phyloP scores from a whole-genome alignment of 805 yeast species.

The Jamesozyma spencerorum region DNA sequence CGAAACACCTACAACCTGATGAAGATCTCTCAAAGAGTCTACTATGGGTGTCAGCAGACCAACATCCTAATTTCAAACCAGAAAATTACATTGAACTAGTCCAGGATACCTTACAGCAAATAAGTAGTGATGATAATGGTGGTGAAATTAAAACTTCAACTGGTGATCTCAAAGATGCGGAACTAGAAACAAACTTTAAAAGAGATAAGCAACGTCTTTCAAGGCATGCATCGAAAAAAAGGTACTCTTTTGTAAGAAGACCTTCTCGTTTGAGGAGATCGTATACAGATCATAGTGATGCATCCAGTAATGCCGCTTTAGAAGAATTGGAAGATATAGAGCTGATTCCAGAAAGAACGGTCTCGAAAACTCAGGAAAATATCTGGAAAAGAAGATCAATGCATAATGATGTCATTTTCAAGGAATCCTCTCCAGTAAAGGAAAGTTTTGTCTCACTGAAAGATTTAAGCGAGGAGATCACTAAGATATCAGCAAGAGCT shows the following conservation, averaged over 20 bases:
- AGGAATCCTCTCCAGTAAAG: neutral
- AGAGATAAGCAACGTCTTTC: neutral
- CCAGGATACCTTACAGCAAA: constrained; percentile 33
- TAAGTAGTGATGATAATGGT: constrained; percentile 7
- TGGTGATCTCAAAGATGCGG: neutral
- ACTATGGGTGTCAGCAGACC: constrained; percentile 90
- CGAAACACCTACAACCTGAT: neutral
- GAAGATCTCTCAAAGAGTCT: constrained; percentile 37
- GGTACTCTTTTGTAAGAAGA: constrained; percentile 21
- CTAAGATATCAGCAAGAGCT: constrained; percentile 60
- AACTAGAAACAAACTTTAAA: neutral
- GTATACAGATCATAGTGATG: constrained; percentile 8
- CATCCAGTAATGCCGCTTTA: constrained; percentile 6
- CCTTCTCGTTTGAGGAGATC: constrained; percentile 26
- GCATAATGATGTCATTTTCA: neutral
- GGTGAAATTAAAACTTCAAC: constrained; percentile 16
- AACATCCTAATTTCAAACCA: constrained; percentile 90
- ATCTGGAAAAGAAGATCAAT: constrained; percentile 1
- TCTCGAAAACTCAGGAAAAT: neutral
- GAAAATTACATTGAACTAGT: constrained; percentile 68
- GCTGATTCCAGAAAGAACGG: constrained; percentile 22
- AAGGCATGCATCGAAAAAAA: constrained; percentile 3
- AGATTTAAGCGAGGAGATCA: constrained; percentile 64
- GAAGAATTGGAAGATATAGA: constrained; percentile 11
- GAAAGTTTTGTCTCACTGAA: constrained; percentile 44